Base-by-base conservation (phyloP, 192 early-diverging fungal genomes). In the Umbelopsis vinacea region DNA sequence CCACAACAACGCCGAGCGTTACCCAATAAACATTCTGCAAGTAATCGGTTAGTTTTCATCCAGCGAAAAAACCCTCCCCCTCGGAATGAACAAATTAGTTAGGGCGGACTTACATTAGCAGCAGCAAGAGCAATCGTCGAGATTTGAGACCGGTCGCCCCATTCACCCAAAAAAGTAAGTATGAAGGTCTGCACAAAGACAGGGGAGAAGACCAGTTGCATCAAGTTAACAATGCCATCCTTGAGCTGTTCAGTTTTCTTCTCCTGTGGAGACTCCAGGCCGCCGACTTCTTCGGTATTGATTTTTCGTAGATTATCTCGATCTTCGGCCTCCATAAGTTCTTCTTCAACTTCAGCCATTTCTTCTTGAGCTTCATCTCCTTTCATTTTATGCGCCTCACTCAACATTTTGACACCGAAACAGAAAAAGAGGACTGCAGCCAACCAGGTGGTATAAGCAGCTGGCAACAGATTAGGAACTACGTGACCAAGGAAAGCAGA, bases 81-180 rank as follows among this genome's bases (percentile, higher is more conserved):
- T 43, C 40, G 40, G 40, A 43, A 11, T 43, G 40, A 43, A 43
- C 6, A 11, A 66, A 19, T 14, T 46, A 46, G 12, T 12, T 23
- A 38, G 3, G n/a, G 22, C 40, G 40, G 40, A 73, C 75, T 76
- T 83, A 90, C 89, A 73, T 90, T 88, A n/a, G 97, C 94, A 21
- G 95, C 96, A 50, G 95, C 96, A 68, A 99, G 82, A 40, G 95
- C 97, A 76, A 99, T 95, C 2, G 97, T 98, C 3, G 95, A 92
- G 70, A 98, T 93, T 82, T 99, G 97, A 69, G 94, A 96, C 26
- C 96, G 88, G 79, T 98, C 96, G 15, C 96, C 96, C 96, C 96
- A 99, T 77, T 99, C 98, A 47, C 94, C 98, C 70, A 99, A 71
- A 73, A 99, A 99, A 46, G 96, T 98, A 74, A 99, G 77, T 38